Evolutionary conservation across 208 protist genomes (phyloP).

Genomic region (Phytomonas sp.): DNA sequence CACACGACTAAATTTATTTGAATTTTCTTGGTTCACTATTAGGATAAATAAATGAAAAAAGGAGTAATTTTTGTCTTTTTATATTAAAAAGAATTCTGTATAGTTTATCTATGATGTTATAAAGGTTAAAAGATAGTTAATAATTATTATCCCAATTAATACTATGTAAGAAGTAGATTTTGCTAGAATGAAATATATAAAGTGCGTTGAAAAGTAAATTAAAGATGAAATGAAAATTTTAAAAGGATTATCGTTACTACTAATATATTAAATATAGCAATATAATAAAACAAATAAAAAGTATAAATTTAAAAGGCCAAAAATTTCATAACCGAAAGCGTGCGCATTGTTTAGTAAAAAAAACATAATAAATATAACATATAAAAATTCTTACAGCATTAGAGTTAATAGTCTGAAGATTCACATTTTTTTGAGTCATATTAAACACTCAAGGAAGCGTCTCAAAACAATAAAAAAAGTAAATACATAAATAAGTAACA

Average conservation of each 20-base stretch:
- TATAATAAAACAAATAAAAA: constrained; percentile 6
- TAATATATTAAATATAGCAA: not conserved
- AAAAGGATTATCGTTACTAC: not conserved
- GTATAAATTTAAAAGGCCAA: constrained; percentile 7
- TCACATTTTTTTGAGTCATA: not conserved
- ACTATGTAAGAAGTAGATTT: no score
- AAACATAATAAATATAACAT: not conserved
- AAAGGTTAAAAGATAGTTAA: constrained; percentile 7
- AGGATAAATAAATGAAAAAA: not conserved
- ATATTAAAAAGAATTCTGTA: not conserved
- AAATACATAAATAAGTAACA: constrained; percentile 5
- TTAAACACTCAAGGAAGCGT: constrained; percentile 6
- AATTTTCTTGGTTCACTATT: not conserved
- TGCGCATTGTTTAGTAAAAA: constrained; percentile 6
- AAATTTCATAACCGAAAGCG: not conserved
- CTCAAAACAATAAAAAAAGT: constrained; percentile 9
- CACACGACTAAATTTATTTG: not conserved
- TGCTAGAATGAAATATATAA: no score
- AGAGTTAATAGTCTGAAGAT: not conserved
- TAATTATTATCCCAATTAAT: constrained; percentile 5
- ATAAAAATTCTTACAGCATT: not conserved
- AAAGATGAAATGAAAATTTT: not conserved
- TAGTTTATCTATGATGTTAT: not conserved
- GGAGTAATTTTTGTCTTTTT: not conserved
- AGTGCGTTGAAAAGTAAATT: constrained; percentile 6